Base-by-base conservation (phyloP, 2,329 filamentous ascomycete species). In the Paradendryphiella salina region DNA sequence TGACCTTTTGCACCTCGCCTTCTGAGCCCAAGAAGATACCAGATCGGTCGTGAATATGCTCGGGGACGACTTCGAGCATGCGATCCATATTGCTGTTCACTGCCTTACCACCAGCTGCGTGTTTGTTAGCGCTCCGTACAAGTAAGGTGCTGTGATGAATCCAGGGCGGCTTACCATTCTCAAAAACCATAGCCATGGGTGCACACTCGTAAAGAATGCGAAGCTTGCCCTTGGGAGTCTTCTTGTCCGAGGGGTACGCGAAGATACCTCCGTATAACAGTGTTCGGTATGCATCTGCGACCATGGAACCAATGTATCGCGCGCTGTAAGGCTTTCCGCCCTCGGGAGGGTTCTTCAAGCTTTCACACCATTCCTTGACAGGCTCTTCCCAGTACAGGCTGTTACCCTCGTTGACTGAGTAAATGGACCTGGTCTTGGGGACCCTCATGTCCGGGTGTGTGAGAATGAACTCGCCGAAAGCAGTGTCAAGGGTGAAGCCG, bases 381-480 rank as follows among this genome's bases (percentile, higher is more conserved):
- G 85, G 83, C 38, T 95, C 88, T 59, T 92, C 86, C 94, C 94
- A 99, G 83, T 96, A 97, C 60, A 94, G 79, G 63, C 88, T 93
- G 82, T 99, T 99, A 63, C 94, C 94, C 82, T 99, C 94, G 79
- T 99, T 99, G 77, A 96, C 91, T 21, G 90, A 96, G 84, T 99
- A 99, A 75, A 99, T 99, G 58, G 86, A 77, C 57, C 92, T 84
- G 69, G 82, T 80, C 73, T 82, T 83, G 46, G 94, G 94, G 59
- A 97, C 86, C 60, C 80, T 80, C 94, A 99, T 99, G 77, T 96
- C 76, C 18, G 94, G 94, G 77, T 99, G 94, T 11, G 93, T 96
- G 52, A 99, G 84, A 77, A 99, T 99, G 80, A 99, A 99, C 81
- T 99, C 94, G 77, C 94, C 94, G 41, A 99, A 85, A 14, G 91